phyloP scores from a whole-genome alignment of 177 flowering plant species.

The Vitis hybrid region DNA sequence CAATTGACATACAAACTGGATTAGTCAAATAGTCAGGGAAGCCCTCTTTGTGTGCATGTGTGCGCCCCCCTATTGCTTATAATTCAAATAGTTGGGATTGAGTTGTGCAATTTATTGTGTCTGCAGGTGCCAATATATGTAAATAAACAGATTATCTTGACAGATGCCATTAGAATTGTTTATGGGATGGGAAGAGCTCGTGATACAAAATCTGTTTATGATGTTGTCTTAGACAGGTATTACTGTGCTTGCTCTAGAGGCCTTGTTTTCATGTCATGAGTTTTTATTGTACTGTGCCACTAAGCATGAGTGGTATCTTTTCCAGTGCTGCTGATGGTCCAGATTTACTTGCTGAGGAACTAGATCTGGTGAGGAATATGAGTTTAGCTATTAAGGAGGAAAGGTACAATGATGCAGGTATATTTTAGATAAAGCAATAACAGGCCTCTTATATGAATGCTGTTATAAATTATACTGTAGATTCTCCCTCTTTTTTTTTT shows the following conservation, averaged over 20 bases:
- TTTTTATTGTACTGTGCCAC: constrained; percentile 5
- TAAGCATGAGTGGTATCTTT: constrained; percentile 14
- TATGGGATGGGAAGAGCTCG: constrained; percentile 48
- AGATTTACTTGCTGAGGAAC: constrained; percentile 61
- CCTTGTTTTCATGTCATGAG: not conserved
- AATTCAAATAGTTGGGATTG: too few species aligned
- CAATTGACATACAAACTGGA: too few species aligned
- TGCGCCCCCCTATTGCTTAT: too few species aligned
- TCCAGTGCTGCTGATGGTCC: constrained; percentile 78
- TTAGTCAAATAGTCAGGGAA: too few species aligned
- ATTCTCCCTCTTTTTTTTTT: not conserved
- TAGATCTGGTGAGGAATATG: constrained; percentile 55
- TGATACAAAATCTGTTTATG: constrained; percentile 50
- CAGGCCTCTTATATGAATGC: too few species aligned
- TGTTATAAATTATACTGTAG: not conserved
- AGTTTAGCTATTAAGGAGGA: constrained; percentile 61
- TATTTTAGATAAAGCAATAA: not conserved
- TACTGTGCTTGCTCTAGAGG: not conserved
- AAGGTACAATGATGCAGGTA: constrained; percentile 85
- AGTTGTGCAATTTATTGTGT: not conserved
- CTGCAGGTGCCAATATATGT: constrained; percentile 78
- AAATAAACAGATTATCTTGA: constrained; percentile 58
- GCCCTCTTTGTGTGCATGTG: too few species aligned
- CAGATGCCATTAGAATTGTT: constrained; percentile 64
- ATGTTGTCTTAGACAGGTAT: constrained; percentile 75